Base-by-base conservation (phyloP, 768 basidiomycete species). In the Russula foetens region DNA sequence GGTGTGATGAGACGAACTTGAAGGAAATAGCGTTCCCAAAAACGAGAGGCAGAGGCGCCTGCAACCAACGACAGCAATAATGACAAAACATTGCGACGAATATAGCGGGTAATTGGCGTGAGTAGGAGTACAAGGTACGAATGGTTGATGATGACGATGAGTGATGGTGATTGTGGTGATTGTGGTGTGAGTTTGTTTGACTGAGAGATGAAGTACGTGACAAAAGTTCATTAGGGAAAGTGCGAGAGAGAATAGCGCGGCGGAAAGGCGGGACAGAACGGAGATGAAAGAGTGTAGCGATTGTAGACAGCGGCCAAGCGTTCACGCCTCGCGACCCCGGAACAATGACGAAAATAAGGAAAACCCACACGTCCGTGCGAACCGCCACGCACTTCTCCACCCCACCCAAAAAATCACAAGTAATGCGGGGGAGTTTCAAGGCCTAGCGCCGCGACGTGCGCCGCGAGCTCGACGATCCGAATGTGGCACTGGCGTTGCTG, bases 281-380 rank as follows among this genome's bases (percentile, higher is more conserved):
- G 60, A 61, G 44, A 61, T 61, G 59, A 61, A 44, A 44, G 48
- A 17, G 41, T 24, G 48, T 50, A 51, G 57, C 23, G 48, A 38
- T 41, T 55, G 48, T 50, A 49, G 56, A 57, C 29, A 50, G 47
- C 49, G 51, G 53, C 28, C 58, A 35, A 54, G 55, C 45, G 53
- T 28, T 50, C 44, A 43, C 29, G 51, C 44, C 29, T 43, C 59
- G 59, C 41, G 47, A 47, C 47, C 46, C 39, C 41, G 39, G 31
- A 58, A 58, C 31, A 33, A 50, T 26, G 48, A 49, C 17, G 50
- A 38, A 35, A 29, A 60, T 60, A 61, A 51, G 15, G 48, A 56
- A 61, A 60, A 39, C 24, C 47, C 47, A 35, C 26, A 56, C 55
- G 28, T 24, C 31, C 31, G 53, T 38, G 41, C 29, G n/a, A 35